phyloP scores from a whole-genome alignment of 2,329 filamentous ascomycete species.

The Pseudohalonectria lignicola region DNA sequence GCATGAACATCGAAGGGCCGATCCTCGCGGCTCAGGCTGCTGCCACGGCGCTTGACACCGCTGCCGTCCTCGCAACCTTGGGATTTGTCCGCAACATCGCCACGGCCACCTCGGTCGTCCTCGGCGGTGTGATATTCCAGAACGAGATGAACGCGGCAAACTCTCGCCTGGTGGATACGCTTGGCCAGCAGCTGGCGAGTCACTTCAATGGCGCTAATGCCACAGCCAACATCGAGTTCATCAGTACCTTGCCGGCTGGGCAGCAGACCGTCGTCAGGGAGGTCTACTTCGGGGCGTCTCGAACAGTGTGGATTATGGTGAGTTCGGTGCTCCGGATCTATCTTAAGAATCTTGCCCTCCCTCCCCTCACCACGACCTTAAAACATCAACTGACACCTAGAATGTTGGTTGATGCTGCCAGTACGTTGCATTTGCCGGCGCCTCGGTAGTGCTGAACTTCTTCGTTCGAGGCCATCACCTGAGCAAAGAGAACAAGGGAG shows the following conservation, averaged over 20 bases:
- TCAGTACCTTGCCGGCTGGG: not conserved
- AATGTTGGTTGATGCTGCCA: not conserved
- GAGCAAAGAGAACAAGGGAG: not conserved
- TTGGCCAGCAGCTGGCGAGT: not conserved
- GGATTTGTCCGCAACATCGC: constrained; percentile 59
- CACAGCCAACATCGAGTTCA: not conserved
- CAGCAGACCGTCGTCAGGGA: not conserved
- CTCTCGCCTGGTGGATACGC: not conserved
- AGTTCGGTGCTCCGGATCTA: not conserved
- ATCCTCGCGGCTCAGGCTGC: constrained; percentile 58
- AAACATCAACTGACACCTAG: not conserved
- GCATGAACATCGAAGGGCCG: constrained; percentile 59
- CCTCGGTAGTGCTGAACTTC: not conserved
- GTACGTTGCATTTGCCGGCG: not conserved
- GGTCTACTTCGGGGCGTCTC: not conserved
- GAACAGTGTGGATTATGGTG: not conserved
- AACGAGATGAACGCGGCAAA: constrained; percentile 50
- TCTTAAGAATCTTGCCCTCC: too few relatives aligned
- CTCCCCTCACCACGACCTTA: too few relatives aligned
- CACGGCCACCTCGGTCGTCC: constrained; percentile 56
- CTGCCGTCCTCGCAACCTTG: constrained; percentile 57
- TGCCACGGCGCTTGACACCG: constrained; percentile 51
- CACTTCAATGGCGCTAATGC: not conserved
- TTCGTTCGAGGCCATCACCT: not conserved
- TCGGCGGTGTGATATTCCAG: constrained; percentile 71